These are phyloP conservation scores for Penicillium soppii DNA, from an alignment of 495 filamentous ascomycete genomes.

Conservation along the genomic window DNA sequence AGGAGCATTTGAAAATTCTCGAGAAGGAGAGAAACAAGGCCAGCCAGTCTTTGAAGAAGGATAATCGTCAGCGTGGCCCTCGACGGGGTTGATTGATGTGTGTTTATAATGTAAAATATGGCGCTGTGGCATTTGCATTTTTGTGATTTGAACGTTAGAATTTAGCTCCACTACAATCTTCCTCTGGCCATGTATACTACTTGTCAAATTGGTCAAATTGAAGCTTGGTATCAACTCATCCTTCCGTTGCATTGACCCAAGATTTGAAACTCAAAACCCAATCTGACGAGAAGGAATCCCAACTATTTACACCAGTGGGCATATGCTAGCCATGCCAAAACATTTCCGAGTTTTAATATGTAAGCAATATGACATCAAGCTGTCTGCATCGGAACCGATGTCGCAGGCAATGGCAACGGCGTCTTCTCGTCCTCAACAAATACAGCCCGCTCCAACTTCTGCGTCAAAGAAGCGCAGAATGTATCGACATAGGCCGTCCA, in stretches of 20 bases:
- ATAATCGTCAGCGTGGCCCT: neutral
- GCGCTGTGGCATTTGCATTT: constrained; percentile 22
- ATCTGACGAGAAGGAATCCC: neutral
- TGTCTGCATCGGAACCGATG: constrained; percentile 32
- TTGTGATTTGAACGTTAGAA: constrained; percentile 18
- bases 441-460: constrained; percentile 54
- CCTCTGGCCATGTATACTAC: neutral
- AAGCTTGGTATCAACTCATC: neutral
- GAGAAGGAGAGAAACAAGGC: constrained; percentile 18
- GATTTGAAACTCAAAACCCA: neutral
- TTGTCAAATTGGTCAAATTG: no score
- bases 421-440: constrained; percentile 54
- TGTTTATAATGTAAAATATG: constrained; percentile 29
- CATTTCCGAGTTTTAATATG: no score
- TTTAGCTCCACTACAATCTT: constrained; percentile 5
- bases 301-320: neutral
- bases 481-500: constrained; percentile 69
- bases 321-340: neutral
- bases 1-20: constrained; percentile 14
- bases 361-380: constrained; percentile 39
- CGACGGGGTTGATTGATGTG: constrained; percentile 9
- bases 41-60: constrained; percentile 11
- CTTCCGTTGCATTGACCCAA: neutral
- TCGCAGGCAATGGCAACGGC: constrained; percentile 35
- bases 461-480: constrained; percentile 60